Base-by-base conservation (phyloP, 169 alveolate species). In the Plasmodium ovale region DNA sequence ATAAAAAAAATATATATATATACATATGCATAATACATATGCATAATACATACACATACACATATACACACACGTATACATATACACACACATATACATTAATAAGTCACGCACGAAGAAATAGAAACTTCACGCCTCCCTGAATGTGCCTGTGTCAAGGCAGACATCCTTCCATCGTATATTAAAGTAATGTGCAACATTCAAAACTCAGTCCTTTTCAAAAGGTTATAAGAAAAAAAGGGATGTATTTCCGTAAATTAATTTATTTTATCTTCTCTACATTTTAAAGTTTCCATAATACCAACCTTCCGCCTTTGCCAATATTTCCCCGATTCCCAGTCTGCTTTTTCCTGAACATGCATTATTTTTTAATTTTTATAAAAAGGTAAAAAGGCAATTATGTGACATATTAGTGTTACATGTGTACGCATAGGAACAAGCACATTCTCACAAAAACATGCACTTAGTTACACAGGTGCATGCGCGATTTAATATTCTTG, bases 261-360 rank as follows among this genome's bases (percentile, higher is more conserved):
- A 6, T 72, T 25, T n/a, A 27, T 72, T 72, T 53, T 19, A 56
- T 33, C 56, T 39, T 56, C 79, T 33, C n/a, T 65, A 58, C 14
- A 69, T 54, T 68, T 79, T 69, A 79, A 64, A 35, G 79, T 79
- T 21, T 39, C 77, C 14, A 79, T 31, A 79, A 79, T 58, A 35
- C 72, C 31, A 56, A 65, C 37, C 39, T 49, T 42, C 27, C 69
- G 62, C 53, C 89, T 65, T 33, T 27, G n/a, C 89, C 89, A 79
- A 35, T 79, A 79, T 54, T 79, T 79, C 59, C 89, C 89, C 19
- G 49, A 31, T 6, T 79, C 89, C 89, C 89, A 79, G 25, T 27
- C 6, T 19, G 33, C 25, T 12, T 62, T 37, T 27, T 39, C 68
- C 82, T 79, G 29, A 51, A n/a, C n/a, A n/a, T n/a, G n/a, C n/a